Evolutionary conservation across 2,329 filamentous ascomycete genomes (phyloP).

Genomic region (Clonostachys solani): DNA sequence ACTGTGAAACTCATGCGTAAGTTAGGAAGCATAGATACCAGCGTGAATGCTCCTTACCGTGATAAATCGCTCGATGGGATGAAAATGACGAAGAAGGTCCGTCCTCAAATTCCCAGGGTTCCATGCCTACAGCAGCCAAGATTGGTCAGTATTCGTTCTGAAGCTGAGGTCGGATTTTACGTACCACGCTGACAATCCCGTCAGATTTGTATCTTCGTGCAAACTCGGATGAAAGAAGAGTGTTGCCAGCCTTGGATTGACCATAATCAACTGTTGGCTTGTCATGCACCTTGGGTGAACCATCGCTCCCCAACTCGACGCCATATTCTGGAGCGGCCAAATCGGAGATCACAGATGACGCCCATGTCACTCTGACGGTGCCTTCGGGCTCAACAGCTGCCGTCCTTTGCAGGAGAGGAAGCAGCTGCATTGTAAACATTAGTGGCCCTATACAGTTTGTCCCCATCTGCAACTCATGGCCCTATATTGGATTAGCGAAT

Average conservation of each 20-base stretch:
- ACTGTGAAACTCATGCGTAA: no score
- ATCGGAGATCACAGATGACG: neutral
- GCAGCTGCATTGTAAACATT: neutral
- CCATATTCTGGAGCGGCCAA: neutral
- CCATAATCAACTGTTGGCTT: neutral
- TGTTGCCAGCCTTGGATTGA: neutral
- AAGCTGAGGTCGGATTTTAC: no score
- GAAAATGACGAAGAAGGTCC: neutral
- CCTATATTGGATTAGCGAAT: no score
- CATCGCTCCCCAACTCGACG: neutral
- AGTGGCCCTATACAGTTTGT: neutral
- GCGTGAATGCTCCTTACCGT: no score
- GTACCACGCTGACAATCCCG: no score
- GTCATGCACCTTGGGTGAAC: neutral
- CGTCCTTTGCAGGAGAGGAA: neutral
- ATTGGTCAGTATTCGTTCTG: neutral
- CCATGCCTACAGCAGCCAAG: neutral
- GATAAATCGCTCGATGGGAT: neutral
- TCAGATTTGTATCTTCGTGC: neutral
- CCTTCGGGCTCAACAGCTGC: neutral
- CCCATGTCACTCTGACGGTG: neutral
- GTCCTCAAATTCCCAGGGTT: neutral
- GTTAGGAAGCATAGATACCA: no score
- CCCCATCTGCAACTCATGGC: neutral
- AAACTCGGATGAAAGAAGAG: neutral